Evolutionary conservation across 1,139 yeast genomes (phyloP).

Genomic region (Scheffersomyces segobiensis): DNA sequence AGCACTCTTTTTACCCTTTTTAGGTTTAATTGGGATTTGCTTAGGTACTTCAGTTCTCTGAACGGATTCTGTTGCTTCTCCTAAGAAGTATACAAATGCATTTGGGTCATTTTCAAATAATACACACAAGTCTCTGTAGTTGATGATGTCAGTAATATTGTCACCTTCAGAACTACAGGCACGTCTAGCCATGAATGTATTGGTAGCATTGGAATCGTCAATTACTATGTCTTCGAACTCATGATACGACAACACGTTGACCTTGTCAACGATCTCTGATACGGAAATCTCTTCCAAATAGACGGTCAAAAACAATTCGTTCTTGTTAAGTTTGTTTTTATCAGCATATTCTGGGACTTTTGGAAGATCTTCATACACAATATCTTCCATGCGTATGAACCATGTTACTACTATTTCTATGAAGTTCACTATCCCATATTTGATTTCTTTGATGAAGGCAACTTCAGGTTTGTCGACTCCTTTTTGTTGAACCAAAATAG

Average conservation of each 20-base stretch:
- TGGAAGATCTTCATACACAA: conserved; percentile 19
- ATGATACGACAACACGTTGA: conserved; percentile 31
- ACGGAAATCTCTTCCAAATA: conserved; percentile 33
- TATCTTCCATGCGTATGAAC: conserved; percentile 30
- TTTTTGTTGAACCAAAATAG: conserved; percentile 27
- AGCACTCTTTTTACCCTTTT: background rate
- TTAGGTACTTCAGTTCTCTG: background rate
- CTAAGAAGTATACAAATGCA: conserved; percentile 22
- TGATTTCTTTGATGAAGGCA: conserved; percentile 43
- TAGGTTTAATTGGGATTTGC: background rate
- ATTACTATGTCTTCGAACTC: conserved; percentile 21
- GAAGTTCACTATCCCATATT: conserved; percentile 38
- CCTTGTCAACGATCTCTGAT: conserved; percentile 29
- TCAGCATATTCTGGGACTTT: conserved; percentile 8
- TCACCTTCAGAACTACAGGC: conserved; percentile 37
- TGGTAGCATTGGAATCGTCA: conserved; percentile 29
- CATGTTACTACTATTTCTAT: conserved; percentile 40
- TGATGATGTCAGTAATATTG: conserved; percentile 32
- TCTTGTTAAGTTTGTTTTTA: conserved; percentile 10
- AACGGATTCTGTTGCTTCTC: conserved; percentile 12
- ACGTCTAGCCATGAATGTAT: conserved; percentile 38
- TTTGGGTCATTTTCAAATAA: conserved; percentile 22
- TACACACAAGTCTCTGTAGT: conserved; percentile 30
- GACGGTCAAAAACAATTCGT: conserved; percentile 48
- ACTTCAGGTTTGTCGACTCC: conserved; percentile 20